Evolutionary conservation across 2,329 filamentous ascomycete genomes (phyloP).

Genomic region (Aureobasidium musti): DNA sequence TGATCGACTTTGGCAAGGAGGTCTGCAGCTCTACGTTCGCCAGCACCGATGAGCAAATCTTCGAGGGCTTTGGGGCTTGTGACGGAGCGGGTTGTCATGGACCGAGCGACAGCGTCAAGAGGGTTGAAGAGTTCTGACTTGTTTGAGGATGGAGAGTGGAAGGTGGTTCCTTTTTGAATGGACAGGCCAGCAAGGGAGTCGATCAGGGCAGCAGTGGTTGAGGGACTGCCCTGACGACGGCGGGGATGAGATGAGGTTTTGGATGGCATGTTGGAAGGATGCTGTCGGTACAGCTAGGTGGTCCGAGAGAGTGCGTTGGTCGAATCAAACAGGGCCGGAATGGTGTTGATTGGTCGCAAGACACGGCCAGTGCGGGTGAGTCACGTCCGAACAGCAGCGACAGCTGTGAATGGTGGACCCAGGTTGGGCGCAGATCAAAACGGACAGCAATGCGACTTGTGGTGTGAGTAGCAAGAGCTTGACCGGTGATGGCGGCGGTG

Average conservation of each 20-base stretch:
- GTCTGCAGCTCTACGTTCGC: slow-evolving; percentile 49
- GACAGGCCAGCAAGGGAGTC: slow-evolving; percentile 54
- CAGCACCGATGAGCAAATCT: slow-evolving; percentile 50
- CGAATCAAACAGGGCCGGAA: slow-evolving; percentile 11
- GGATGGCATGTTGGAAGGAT: slow-evolving; percentile 16
- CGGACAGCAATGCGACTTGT: slow-evolving; percentile 12
- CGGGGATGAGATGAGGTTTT: slow-evolving; percentile 26
- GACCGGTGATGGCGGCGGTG: slow-evolving; percentile 23
- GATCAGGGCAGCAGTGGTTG: slow-evolving; percentile 47
- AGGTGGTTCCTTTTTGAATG: slow-evolving; percentile 53
- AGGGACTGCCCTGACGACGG: slow-evolving; percentile 28
- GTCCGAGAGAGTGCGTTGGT: slow-evolving; percentile 9
- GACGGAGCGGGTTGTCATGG: slow-evolving; percentile 51
- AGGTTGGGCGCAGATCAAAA: neutral
- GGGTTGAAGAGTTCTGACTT: slow-evolving; percentile 44
- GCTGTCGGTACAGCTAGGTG: slow-evolving; percentile 13
- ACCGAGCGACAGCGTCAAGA: slow-evolving; percentile 37
- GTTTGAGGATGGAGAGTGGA: slow-evolving; percentile 50
- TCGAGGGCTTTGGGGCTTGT: slow-evolving; percentile 53
- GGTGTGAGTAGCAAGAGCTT: slow-evolving; percentile 2
- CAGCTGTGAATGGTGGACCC: slow-evolving; percentile 17
- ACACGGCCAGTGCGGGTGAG: slow-evolving; percentile 13
- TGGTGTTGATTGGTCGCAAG: slow-evolving; percentile 19
- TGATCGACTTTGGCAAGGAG: slow-evolving; percentile 51
- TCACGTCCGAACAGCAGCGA: slow-evolving; percentile 10